A percentile compares a stretch with the other conserved stretches of the same genome.
Evolutionary conservation across 1,139 yeast species (phyloP).

Genomic region (Kodamaea sp.): DNA sequence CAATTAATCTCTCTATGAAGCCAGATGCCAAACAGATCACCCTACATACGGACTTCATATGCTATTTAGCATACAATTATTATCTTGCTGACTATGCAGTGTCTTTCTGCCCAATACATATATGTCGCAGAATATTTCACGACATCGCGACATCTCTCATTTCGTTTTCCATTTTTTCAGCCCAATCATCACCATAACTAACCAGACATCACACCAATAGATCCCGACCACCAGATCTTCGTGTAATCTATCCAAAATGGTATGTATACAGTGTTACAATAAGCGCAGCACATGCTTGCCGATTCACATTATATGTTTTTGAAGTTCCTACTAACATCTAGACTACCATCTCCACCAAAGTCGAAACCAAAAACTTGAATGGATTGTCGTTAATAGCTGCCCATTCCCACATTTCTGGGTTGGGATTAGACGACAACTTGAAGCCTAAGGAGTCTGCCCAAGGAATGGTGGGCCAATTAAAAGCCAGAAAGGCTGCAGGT

Average conservation of each 20-base stretch:
- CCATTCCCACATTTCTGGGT: constrained; percentile 93
- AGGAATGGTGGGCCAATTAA: constrained; percentile 97
- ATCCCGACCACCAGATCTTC: background rate
- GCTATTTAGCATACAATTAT: too few species aligned
- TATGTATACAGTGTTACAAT: constrained; percentile 9
- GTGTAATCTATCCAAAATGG: constrained; percentile 9
- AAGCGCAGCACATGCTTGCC: too few species aligned
- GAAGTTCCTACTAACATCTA: constrained; percentile 14
- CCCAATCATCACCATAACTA: too few species aligned
- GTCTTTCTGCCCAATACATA: too few species aligned
- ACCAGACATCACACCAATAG: too few species aligned
- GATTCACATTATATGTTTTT: too few species aligned
- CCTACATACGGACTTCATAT: too few species aligned
- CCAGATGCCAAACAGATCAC: too few species aligned
- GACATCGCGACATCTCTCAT: background rate
- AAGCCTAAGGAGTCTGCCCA: constrained; percentile 79
- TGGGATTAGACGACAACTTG: constrained; percentile 88
- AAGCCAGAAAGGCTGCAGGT: constrained; percentile 96
- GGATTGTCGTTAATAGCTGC: constrained; percentile 85
- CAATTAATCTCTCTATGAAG: too few species aligned
- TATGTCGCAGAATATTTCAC: too few species aligned
- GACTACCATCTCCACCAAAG: constrained; percentile 35
- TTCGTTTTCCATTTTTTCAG: background rate
- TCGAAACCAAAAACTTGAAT: constrained; percentile 45
- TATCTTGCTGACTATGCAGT: too few species aligned